Percentiles rank a stretch among this genome's conserved stretches.
Evolutionary conservation across 768 basidiomycete species (phyloP).

Genomic region (Serpula lacrymans): DNA sequence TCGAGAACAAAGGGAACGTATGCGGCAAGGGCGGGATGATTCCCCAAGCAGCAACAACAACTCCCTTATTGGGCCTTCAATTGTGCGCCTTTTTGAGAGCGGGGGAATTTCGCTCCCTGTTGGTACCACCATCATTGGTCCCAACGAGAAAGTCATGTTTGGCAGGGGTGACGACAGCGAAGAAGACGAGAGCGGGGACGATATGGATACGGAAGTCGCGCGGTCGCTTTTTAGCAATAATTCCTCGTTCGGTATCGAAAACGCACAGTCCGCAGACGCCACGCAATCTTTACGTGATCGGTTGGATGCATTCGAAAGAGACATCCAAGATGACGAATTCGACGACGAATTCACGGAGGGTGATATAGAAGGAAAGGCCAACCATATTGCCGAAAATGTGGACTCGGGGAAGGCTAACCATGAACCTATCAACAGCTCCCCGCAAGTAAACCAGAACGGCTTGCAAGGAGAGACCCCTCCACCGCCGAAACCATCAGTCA

Average conservation of each 20-base stretch:
- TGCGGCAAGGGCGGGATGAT: constrained; percentile 34
- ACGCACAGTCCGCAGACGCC: constrained; percentile 47
- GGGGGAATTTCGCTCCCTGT: constrained; percentile 69
- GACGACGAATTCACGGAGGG: constrained; percentile 22
- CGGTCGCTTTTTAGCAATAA: constrained; percentile 49
- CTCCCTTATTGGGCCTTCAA: constrained; percentile 26
- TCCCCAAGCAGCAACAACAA: constrained; percentile 8
- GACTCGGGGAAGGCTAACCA: constrained; percentile 30
- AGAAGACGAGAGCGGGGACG: constrained; percentile 58
- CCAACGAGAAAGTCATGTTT: constrained; percentile 57
- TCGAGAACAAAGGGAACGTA: constrained; percentile 44
- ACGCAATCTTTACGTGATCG: constrained; percentile 56
- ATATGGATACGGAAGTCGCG: constrained; percentile 31
- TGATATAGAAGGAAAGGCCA: constrained; percentile 15
- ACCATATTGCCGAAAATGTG: constrained; percentile 27
- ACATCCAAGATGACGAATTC: constrained; percentile 34
- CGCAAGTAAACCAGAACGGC: constrained; percentile 28
- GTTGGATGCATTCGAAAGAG: constrained; percentile 60
- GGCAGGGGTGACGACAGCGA: constrained; percentile 57
- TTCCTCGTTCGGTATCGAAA: constrained; percentile 41
- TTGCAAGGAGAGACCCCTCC: constrained; percentile 45
- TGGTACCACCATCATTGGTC: constrained; percentile 47
- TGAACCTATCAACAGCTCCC: constrained; percentile 25
- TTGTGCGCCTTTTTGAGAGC: constrained; percentile 38
- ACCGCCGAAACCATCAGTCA: constrained; percentile 40